These are phyloP conservation scores for Ilex paraguariensis DNA, from an alignment of 305 asterid species.

Conservation along the genomic window DNA sequence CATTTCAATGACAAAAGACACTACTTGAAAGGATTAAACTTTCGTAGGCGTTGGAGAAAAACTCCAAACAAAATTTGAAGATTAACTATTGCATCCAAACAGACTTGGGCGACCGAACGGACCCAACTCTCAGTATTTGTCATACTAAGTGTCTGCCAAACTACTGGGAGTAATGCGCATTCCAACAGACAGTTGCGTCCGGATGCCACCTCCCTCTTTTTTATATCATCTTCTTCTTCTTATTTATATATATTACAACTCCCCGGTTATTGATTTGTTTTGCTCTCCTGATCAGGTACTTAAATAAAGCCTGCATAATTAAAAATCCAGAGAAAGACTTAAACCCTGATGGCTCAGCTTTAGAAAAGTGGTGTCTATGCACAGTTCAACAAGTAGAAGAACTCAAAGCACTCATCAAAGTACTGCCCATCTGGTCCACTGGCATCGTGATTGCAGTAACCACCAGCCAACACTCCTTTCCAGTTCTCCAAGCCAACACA, in stretches of 20 bases:
- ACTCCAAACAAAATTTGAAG: too few relatives aligned
- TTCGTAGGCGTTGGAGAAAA: too few relatives aligned
- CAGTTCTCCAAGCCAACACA: constrained; percentile 53
- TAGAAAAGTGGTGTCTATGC: constrained; percentile 45
- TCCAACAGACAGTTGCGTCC: too few relatives aligned
- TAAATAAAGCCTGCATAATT: constrained; percentile 52
- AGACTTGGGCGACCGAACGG: too few relatives aligned
- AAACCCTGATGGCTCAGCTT: constrained; percentile 25
- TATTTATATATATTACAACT: background rate
- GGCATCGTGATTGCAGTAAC: constrained; percentile 47
- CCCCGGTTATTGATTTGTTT: background rate
- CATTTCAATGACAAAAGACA: too few relatives aligned
- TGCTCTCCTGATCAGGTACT: constrained; percentile 23
- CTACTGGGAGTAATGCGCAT: too few relatives aligned
- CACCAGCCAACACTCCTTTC: constrained; percentile 39
- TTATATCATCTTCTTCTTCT: too few relatives aligned
- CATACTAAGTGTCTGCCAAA: too few relatives aligned
- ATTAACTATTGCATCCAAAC: too few relatives aligned
- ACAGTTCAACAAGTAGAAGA: constrained; percentile 59
- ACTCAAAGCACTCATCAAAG: constrained; percentile 46
- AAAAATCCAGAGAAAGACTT: constrained; percentile 30
- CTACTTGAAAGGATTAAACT: too few relatives aligned
- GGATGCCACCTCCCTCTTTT: too few relatives aligned
- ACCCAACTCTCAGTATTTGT: too few relatives aligned
- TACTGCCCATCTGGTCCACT: constrained; percentile 59